Evolutionary conservation across 2,329 filamentous ascomycete genomes (phyloP).

Genomic region (Drechslerella coelobrocha): DNA sequence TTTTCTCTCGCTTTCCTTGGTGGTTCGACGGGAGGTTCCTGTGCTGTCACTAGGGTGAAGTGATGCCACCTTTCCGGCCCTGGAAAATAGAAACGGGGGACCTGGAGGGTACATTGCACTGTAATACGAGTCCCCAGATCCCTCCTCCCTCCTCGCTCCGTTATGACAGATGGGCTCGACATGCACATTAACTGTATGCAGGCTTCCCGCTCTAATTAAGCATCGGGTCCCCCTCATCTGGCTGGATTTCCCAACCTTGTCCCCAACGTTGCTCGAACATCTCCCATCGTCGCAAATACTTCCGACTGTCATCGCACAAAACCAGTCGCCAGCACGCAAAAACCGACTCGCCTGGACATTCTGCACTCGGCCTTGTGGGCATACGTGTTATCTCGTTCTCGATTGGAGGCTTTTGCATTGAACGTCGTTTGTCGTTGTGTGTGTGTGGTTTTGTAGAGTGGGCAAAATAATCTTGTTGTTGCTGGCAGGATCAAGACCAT

Average conservation of each 20-base stretch:
- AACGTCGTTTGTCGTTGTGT: conserved; percentile 10
- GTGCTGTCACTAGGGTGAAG: conserved; percentile 5
- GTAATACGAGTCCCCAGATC: conserved; percentile 2
- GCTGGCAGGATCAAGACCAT: not conserved
- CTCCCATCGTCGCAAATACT: conserved; percentile 15
- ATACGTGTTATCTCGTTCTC: conserved; percentile 38
- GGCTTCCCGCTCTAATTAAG: conserved; percentile 49
- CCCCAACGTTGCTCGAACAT: conserved; percentile 13
- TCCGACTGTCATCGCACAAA: conserved; percentile 34
- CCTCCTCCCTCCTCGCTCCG: not conserved
- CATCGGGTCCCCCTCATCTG: conserved; percentile 35
- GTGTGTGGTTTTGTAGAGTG: not conserved
- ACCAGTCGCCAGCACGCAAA: conserved; percentile 2
- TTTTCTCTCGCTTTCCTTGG: conserved; percentile 4
- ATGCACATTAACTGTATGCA: conserved; percentile 11
- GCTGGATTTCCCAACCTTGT: conserved; percentile 20
- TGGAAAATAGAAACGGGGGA: conserved; percentile 6
- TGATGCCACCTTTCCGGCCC: conserved; percentile 2
- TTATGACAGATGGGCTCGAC: not conserved
- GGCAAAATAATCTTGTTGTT: not conserved
- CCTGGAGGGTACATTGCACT: not conserved
- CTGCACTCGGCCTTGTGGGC: conserved; percentile 24
- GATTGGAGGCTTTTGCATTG: conserved; percentile 22
- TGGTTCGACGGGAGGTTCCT: conserved; percentile 2
- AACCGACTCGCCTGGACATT: conserved; percentile 37